Percentiles rank a stretch among this genome's conserved stretches.
These are phyloP conservation scores for Diplodia corticola DNA, from an alignment of 2,329 filamentous ascomycete species.

Conservation along the genomic window DNA sequence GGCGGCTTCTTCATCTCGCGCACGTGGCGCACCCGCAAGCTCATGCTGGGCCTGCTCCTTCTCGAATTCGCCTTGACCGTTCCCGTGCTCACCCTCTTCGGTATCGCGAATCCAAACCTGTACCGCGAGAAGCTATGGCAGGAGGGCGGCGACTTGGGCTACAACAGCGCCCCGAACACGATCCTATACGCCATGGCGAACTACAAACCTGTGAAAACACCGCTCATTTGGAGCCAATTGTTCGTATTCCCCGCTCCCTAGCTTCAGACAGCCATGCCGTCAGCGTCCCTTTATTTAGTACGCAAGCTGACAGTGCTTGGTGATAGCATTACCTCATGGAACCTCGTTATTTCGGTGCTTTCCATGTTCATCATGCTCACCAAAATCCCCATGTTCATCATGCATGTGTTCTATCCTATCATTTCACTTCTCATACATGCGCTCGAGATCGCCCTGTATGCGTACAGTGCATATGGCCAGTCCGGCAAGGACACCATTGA, in stretches of 20 bases:
- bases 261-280: too few relatives aligned
- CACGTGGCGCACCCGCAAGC: constrained; percentile 55
- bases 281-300: background rate
- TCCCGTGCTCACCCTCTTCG: constrained; percentile 67
- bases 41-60: constrained; percentile 59
- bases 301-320: background rate
- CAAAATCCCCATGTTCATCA: constrained; percentile 68
- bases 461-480: constrained; percentile 68
- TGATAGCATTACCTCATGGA: constrained; percentile 69
- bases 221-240: constrained; percentile 73
- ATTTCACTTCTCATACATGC: constrained; percentile 61
- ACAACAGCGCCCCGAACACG: constrained; percentile 72
- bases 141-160: constrained; percentile 68
- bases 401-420: constrained; percentile 70
- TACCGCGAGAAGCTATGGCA: constrained; percentile 73
- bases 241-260: constrained; percentile 54
- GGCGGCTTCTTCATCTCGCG: constrained; percentile 53
- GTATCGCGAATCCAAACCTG: constrained; percentile 70
- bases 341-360: constrained; percentile 73
- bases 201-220: constrained; percentile 60
- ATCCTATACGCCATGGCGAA: constrained; percentile 75
- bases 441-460: constrained; percentile 62
- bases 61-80: constrained; percentile 67
- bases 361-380: constrained; percentile 73
- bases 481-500: constrained; percentile 73